phyloP scores from a whole-genome alignment of 2,329 filamentous ascomycete genomes.

The Aspergillus jensenii region DNA sequence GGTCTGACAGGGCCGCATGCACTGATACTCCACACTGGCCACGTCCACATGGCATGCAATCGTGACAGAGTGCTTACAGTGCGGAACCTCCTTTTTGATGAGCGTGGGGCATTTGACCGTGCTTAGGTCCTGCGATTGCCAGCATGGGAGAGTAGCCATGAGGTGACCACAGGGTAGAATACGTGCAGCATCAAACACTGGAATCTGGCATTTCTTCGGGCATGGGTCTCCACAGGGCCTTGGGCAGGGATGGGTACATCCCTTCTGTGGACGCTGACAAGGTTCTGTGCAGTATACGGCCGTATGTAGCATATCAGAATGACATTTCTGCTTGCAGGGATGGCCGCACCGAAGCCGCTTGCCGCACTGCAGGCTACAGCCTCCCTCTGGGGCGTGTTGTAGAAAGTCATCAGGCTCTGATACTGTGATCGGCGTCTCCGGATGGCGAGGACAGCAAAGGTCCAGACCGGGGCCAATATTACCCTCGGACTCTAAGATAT shows the following conservation, averaged over 20 bases:
- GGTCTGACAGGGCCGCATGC: conserved; percentile 48
- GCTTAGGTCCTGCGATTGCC: conserved; percentile 44
- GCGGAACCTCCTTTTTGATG: conserved; percentile 52
- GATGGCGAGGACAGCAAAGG: conserved; percentile 63
- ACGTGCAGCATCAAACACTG: conserved; percentile 5
- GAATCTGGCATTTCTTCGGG: conserved; percentile 30
- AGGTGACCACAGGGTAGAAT: conserved; percentile 31
- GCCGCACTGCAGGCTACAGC: conserved; percentile 55
- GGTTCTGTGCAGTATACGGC: conserved; percentile 42
- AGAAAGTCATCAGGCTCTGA: conserved; percentile 59
- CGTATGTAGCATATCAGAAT: conserved; percentile 44
- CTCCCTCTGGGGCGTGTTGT: conserved; percentile 59
- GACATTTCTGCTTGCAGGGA: conserved; percentile 46
- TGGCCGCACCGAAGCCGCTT: conserved; percentile 48
- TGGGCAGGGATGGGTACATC: conserved; percentile 45
- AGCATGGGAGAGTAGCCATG: conserved; percentile 31
- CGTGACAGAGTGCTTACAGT: conserved; percentile 55
- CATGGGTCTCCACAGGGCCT: conserved; percentile 44
- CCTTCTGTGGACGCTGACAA: conserved; percentile 36
- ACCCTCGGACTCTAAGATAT: conserved; percentile 47
- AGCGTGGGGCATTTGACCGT: conserved; percentile 50
- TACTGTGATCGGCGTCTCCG: conserved; percentile 51
- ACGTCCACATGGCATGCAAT: conserved; percentile 55
- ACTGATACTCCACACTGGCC: conserved; percentile 43
- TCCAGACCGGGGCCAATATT: conserved; percentile 54